Evolutionary conservation across 768 basidiomycete genomes (phyloP), one percentile per base, ranked within the genome.

Genomic region (Suillus ampliporus): DNA sequence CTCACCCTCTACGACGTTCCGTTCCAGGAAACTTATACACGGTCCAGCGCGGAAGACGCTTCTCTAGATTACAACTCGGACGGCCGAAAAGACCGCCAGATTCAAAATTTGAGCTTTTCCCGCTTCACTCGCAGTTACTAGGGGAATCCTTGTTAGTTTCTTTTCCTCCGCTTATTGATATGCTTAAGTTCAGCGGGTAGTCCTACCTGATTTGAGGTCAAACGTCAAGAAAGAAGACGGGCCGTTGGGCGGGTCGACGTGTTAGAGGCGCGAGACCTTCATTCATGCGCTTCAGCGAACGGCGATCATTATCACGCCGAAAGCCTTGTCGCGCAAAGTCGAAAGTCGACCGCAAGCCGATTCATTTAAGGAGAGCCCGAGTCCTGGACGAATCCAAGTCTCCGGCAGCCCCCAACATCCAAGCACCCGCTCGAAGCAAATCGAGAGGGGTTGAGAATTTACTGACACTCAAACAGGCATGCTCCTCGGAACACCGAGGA

Each of bases 121-220:
- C 85, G 79, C 85, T 90, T 89, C 89, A 88, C 89, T 89, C 85
- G 86, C 88, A 86, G 89, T 87, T 89, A 89, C 89, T 89, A 87
- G 83, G 87, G 89, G 86, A 90, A 89, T 89, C 89, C 88, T 88
- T 84, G 89, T 90, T 90, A 89, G 87, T 90, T 90, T 89, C 89
- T 90, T 90, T 89, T 89, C 89, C 89, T 89, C 88, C 85, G 84
- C 89, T 90, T 89, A 89, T 88, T 90, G 86, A 89, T 89, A 89
- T 89, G 88, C 89, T 89, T 89, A 89, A 89, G 86, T 89, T 89
- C 86, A 88, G 88, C 83, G 85, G 88, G 89, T 89, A 89, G 82
- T 87, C 88, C 86, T 86, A 83, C 86, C 86, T 86, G 87, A 89
- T 88, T 85, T 87, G 88, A 89, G 88, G 86, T 86, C 87, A 84